These are phyloP conservation scores for Podaxis rugospora DNA, from an alignment of 768 basidiomycete species.

Conservation along the genomic window DNA sequence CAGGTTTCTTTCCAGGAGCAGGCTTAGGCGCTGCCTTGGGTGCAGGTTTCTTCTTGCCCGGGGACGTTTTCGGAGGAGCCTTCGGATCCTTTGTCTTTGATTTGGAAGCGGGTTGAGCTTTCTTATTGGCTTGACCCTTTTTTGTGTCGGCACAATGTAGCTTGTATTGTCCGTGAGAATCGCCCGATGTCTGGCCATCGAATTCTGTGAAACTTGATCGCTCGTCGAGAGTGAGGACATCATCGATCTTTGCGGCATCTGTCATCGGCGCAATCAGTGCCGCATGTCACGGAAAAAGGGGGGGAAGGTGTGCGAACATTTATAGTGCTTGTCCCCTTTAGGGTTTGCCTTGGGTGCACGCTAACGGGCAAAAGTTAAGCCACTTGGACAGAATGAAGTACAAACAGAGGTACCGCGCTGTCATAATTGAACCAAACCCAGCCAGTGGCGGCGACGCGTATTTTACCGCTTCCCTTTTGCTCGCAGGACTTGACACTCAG, in stretches of 20 bases:
- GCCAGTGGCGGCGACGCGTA: constrained; percentile 11
- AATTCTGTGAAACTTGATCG: constrained; percentile 8
- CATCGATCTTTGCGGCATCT: constrained; percentile 10
- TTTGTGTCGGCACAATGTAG: neutral
- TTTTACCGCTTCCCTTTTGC: constrained; percentile 7
- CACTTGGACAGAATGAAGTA: neutral
- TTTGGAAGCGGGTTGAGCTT: neutral
- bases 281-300: neutral
- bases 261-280: neutral
- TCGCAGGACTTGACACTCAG: constrained; percentile 8
- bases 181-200: neutral
- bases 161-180: neutral
- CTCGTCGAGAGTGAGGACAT: constrained; percentile 4
- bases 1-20: neutral
- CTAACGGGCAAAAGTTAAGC: neutral
- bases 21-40: neutral
- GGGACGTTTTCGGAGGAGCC: neutral
- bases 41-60: neutral
- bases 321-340: constrained; percentile 8
- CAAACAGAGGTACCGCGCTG: neutral
- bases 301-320: neutral
- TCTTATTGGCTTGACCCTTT: constrained; percentile 1
- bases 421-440: constrained; percentile 17
- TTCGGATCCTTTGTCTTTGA: neutral
- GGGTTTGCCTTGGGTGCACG: constrained; percentile 5